These are phyloP conservation scores for Miscanthus lutarioriparius DNA, from an alignment of 176 grass and related monocot species.

Conservation along the genomic window DNA sequence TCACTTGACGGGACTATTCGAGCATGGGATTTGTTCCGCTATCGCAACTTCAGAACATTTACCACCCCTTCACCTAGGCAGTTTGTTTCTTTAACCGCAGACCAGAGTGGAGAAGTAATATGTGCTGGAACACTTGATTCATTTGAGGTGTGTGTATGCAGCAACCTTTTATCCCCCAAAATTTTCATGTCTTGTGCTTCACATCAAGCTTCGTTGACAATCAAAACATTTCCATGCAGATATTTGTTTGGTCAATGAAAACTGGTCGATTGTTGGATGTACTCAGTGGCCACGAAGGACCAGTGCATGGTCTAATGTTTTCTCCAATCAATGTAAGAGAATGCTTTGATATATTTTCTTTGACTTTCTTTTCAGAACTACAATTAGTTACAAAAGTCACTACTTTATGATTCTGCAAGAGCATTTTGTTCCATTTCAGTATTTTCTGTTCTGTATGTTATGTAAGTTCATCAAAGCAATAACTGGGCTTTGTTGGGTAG, in stretches of 20 bases:
- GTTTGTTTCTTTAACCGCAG: slow-evolving; percentile 90
- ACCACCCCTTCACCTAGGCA: slow-evolving; percentile 86
- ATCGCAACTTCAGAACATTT: slow-evolving; percentile 93
- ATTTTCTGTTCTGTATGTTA: slow-evolving; percentile 27
- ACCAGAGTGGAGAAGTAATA: slow-evolving; percentile 88
- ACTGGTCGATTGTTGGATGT: slow-evolving; percentile 96
- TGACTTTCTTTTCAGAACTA: background rate
- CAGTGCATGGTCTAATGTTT: slow-evolving; percentile 97
- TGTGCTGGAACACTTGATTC: slow-evolving; percentile 99
- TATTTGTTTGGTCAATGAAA: slow-evolving; percentile 99
- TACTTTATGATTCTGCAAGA: background rate
- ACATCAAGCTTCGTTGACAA: slow-evolving; percentile 10
- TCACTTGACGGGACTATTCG: slow-evolving; percentile 92
- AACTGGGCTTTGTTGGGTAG: slow-evolving; percentile 46
- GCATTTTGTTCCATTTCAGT: slow-evolving; percentile 9
- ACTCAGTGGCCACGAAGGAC: slow-evolving; percentile 86
- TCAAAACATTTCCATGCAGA: slow-evolving; percentile 45
- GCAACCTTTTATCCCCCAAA: background rate
- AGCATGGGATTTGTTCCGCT: slow-evolving; percentile 95
- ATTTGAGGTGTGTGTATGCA: slow-evolving; percentile 69
- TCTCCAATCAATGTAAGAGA: slow-evolving; percentile 86
- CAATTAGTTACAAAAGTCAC: background rate
- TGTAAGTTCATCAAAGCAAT: slow-evolving; percentile 3
- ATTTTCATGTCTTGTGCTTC: slow-evolving; percentile 9
- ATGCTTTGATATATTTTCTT: background rate